Conservation (phyloP, 2,329 filamentous ascomycete genomes). For the Fusarium nanum region DNA sequence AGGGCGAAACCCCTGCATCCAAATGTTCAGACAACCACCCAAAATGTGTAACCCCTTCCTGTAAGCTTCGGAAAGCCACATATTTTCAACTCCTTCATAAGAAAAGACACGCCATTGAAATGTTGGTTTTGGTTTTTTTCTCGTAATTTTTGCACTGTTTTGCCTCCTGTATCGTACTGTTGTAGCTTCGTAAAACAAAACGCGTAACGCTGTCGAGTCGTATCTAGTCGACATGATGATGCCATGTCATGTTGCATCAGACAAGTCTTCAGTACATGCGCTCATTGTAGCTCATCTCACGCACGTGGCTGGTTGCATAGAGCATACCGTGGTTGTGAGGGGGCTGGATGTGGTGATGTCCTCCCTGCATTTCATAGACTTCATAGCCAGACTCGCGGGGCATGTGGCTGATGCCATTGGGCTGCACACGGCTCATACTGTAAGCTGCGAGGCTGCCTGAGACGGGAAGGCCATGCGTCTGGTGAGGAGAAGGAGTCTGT, state of each 20-base stretch:
- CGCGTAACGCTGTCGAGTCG: slow-evolving; percentile 15
- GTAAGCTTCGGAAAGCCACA: slow-evolving; percentile 16
- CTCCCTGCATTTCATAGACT: slow-evolving; percentile 61
- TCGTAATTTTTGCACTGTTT: slow-evolving; percentile 36
- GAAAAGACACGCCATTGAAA: slow-evolving; percentile 29
- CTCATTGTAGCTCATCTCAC: slow-evolving; percentile 57
- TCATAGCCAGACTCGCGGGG: slow-evolving; percentile 54
- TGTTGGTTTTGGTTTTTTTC: slow-evolving; percentile 23
- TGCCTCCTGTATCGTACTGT: slow-evolving; percentile 38
- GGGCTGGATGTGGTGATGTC: slow-evolving; percentile 42
- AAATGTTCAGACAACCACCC: slow-evolving; percentile 43
- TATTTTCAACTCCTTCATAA: slow-evolving; percentile 34
- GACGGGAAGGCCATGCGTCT: slow-evolving; percentile 46
- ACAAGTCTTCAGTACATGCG: slow-evolving; percentile 55
- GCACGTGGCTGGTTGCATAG: slow-evolving; percentile 59
- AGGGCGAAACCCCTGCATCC: slow-evolving; percentile 35
- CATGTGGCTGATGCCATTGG: slow-evolving; percentile 45
- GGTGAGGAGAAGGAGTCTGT: slow-evolving; percentile 32
- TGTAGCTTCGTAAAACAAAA: slow-evolving; percentile 26
- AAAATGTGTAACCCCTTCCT: slow-evolving; percentile 27
- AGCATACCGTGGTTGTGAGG: slow-evolving; percentile 48
- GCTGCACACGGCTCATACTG: slow-evolving; percentile 48
- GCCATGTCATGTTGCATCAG: slow-evolving; percentile 10
- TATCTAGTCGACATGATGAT: slow-evolving; percentile 11
- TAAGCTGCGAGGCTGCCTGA: slow-evolving; percentile 49